Conservation (phyloP, 2,329 filamentous ascomycete species). For the Xylaria polymorpha region DNA sequence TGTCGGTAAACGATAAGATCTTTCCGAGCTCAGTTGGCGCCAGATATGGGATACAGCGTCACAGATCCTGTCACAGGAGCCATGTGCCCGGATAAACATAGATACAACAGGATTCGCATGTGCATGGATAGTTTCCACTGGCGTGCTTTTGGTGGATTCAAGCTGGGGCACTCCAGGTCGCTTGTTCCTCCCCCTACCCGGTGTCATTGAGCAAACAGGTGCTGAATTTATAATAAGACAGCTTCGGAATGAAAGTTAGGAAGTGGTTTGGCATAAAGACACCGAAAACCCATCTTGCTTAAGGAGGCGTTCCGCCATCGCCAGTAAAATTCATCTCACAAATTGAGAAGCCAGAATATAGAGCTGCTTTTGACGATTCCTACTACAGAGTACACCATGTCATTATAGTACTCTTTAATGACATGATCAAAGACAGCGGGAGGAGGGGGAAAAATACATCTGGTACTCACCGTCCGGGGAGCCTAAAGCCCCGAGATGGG, state of each 20-base stretch:
- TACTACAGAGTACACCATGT: neutral
- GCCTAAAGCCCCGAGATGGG: slow-evolving; percentile 19
- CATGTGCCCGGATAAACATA: slow-evolving; percentile 20
- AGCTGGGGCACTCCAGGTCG: neutral
- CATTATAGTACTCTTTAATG: neutral
- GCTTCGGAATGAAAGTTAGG: neutral
- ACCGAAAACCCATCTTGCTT: neutral
- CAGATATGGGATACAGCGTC: slow-evolving; percentile 27
- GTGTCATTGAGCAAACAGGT: neutral
- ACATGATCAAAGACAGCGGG: neutral
- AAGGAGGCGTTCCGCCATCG: neutral
- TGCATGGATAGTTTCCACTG: slow-evolving; percentile 7
- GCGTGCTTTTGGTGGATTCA: slow-evolving; percentile 1
- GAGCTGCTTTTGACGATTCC: neutral
- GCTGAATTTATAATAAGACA: neutral
- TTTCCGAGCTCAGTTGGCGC: slow-evolving; percentile 31
- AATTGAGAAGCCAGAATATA: neutral
- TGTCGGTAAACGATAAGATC: slow-evolving; percentile 33
- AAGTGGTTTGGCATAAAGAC: neutral
- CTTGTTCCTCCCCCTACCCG: neutral
- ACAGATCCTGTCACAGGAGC: neutral
- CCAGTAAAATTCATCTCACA: neutral
- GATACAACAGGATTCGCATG: slow-evolving; percentile 10
- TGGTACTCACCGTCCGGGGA: slow-evolving; percentile 17
- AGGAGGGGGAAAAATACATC: slow-evolving; percentile 1